phyloP scores from a whole-genome alignment of 495 filamentous ascomycete species.

The Penicillium diatomitis region DNA sequence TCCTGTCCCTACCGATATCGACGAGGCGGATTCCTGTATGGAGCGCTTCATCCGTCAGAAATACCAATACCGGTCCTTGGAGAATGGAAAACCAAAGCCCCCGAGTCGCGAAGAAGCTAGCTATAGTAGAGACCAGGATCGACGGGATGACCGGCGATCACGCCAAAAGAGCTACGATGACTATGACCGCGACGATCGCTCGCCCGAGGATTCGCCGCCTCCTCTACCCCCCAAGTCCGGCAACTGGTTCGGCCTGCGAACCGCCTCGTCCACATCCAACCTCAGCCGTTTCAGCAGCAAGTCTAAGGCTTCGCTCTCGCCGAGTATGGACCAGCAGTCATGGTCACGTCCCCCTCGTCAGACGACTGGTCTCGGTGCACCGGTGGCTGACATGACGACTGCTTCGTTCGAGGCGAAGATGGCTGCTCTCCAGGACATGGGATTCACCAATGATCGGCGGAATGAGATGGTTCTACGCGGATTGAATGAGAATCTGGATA shows the following conservation, averaged over 20 bases:
- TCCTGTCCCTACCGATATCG: conserved; percentile 74
- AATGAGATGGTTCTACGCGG: conserved; percentile 73
- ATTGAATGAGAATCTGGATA: conserved; percentile 73
- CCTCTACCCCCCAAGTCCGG: conserved; percentile 77
- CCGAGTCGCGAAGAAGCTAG: conserved; percentile 34
- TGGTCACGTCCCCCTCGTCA: conserved; percentile 38
- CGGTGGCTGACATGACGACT: conserved; percentile 48
- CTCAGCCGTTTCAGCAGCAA: conserved; percentile 29
- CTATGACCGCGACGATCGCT: conserved; percentile 5
- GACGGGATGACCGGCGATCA: conserved; percentile 1
- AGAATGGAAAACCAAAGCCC: conserved; percentile 42
- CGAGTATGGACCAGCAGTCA: conserved; percentile 13
- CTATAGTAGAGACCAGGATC: conserved; percentile 14
- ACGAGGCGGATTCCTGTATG: conserved; percentile 87
- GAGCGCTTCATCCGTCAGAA: conserved; percentile 91
- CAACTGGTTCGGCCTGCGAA: conserved; percentile 59
- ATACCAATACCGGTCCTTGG: conserved; percentile 62
- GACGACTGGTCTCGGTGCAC: conserved; percentile 57
- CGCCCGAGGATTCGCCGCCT: conserved; percentile 51
- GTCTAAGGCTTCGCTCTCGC: conserved; percentile 22
- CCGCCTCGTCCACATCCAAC: conserved; percentile 61
- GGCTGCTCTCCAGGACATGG: conserved; percentile 76
- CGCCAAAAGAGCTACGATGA: not conserved
- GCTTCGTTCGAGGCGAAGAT: conserved; percentile 60
- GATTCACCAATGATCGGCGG: conserved; percentile 74